phyloP scores from a whole-genome alignment of 2,329 filamentous ascomycete genomes.

The Fusarium robinianum region DNA sequence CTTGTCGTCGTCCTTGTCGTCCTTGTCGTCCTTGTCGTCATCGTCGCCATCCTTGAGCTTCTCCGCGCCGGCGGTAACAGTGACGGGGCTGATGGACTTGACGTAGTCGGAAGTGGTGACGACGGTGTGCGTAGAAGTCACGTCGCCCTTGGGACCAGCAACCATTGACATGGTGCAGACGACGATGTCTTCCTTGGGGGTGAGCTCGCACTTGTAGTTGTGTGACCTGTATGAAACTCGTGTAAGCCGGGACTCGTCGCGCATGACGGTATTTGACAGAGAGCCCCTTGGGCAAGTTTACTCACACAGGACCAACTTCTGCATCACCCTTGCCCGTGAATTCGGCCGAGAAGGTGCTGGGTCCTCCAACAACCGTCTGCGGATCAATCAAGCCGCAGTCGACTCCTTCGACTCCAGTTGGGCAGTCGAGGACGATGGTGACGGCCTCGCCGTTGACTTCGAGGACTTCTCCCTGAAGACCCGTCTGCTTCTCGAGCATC shows the following conservation, averaged over 20 bases:
- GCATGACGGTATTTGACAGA: background rate
- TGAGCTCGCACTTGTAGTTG: slow-evolving; percentile 33
- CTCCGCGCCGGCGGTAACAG: slow-evolving; percentile 45
- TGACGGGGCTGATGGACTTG: slow-evolving; percentile 37
- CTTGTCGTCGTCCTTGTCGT: background rate
- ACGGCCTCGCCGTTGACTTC: slow-evolving; percentile 36
- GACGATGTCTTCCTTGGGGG: slow-evolving; percentile 30
- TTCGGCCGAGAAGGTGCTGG: slow-evolving; percentile 33
- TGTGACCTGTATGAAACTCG: slow-evolving; percentile 18
- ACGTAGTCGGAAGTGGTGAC: slow-evolving; percentile 26
- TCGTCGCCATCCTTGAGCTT: slow-evolving; percentile 37
- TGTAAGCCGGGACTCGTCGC: no score
- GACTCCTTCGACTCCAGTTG: slow-evolving; percentile 12
- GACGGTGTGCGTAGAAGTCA: slow-evolving; percentile 1
- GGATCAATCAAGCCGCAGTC: slow-evolving; percentile 34
- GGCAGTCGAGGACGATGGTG: slow-evolving; percentile 39
- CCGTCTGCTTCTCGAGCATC: slow-evolving; percentile 25
- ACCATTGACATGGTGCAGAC: slow-evolving; percentile 28
- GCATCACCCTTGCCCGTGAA: slow-evolving; percentile 11
- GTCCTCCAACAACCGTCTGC: slow-evolving; percentile 37
- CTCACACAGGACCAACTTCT: slow-evolving; percentile 27
- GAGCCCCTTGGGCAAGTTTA: background rate
- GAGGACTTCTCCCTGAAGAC: slow-evolving; percentile 39
- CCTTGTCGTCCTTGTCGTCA: background rate
- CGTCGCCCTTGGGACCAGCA: slow-evolving; percentile 1